A percentile compares a stretch with the other conserved stretches of the same genome.
Conservation (phyloP, 306 rosid species). For the Malus asiatica region DNA sequence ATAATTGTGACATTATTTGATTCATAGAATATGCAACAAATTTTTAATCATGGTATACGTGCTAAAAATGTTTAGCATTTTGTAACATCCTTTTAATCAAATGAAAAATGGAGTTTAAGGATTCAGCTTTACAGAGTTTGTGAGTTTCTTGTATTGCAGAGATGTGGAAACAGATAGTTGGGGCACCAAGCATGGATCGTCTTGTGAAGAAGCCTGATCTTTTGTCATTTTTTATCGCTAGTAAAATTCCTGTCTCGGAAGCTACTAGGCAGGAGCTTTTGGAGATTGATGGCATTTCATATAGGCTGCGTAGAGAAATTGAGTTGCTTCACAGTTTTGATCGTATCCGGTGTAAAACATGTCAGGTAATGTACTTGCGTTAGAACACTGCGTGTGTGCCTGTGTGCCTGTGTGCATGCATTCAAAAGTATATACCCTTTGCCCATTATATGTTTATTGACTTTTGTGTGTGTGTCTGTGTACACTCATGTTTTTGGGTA, state of each 20-base stretch:
- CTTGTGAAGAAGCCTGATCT: slow-evolving; percentile 72
- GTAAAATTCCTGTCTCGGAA: slow-evolving; percentile 94
- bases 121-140: background rate
- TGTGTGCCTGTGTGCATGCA: background rate
- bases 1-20: too few relatives aligned
- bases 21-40: background rate
- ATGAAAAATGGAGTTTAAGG: background rate
- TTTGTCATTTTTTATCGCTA: slow-evolving; percentile 80
- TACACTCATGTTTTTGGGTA: background rate
- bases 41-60: background rate
- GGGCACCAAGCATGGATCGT: slow-evolving; percentile 70
- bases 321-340: slow-evolving; percentile 78
- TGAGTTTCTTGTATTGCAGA: slow-evolving; percentile 35
- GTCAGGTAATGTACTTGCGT: slow-evolving; percentile 46
- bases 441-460: background rate
- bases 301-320: slow-evolving; percentile 90
- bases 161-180: slow-evolving; percentile 86
- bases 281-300: slow-evolving; percentile 79
- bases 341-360: slow-evolving; percentile 66
- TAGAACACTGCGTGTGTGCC: slow-evolving; percentile 1
- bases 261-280: slow-evolving; percentile 92
- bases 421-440: background rate
- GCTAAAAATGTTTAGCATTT: background rate
- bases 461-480: background rate
- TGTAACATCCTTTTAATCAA: background rate